These are phyloP conservation scores for Eucalyptus tenuipes DNA, from an alignment of 345 rosid species.

Conservation along the genomic window DNA sequence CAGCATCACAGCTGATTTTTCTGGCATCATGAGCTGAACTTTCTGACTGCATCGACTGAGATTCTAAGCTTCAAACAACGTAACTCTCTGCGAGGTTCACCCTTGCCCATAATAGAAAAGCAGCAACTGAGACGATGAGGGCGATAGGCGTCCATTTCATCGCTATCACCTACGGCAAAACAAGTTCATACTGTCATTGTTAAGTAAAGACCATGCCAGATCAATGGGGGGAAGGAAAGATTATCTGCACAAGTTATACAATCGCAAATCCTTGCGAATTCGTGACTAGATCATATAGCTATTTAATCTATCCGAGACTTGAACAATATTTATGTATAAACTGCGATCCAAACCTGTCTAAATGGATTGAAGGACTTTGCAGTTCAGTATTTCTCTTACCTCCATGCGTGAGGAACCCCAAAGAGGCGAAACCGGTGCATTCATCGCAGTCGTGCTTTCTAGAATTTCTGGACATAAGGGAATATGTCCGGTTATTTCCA, in stretches of 20 bases:
- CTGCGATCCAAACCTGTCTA: background rate
- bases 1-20: background rate
- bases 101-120: slow-evolving; percentile 28
- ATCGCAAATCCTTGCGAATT: background rate
- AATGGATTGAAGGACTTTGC: background rate
- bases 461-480: slow-evolving; percentile 3
- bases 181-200: background rate
- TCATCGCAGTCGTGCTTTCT: background rate
- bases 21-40: background rate
- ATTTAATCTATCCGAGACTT: too few species aligned
- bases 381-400: slow-evolving; percentile 6
- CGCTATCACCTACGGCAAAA: slow-evolving; percentile 25
- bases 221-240: background rate
- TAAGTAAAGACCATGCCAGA: background rate
- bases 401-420: slow-evolving; percentile 38
- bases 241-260: background rate
- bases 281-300: background rate
- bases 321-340: background rate
- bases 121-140: slow-evolving; percentile 9
- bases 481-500: background rate
- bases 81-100: slow-evolving; percentile 20
- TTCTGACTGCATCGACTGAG: background rate
- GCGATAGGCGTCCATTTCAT: slow-evolving; percentile 50
- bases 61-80: slow-evolving; percentile 7
- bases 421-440: slow-evolving; percentile 4